Conservation (phyloP, 129 eudicot species). For the Arctium lappa region DNA sequence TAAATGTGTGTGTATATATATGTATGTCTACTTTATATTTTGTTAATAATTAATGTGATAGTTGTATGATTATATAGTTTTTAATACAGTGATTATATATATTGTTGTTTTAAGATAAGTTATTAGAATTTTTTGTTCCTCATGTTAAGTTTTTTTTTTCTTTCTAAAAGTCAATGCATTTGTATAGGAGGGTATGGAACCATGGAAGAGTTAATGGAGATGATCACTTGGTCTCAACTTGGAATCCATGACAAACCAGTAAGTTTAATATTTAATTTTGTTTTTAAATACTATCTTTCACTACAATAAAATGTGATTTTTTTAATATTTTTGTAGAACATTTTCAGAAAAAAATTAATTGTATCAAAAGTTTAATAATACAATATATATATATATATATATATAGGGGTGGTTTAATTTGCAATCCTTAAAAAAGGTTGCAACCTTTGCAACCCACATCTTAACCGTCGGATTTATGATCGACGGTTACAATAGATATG, state of each 20-base stretch:
- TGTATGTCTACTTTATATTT: not conserved
- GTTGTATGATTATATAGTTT: constrained; percentile 7
- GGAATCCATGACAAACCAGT: constrained; percentile 85
- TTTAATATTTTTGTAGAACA: not conserved
- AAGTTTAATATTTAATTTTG: constrained; percentile 8
- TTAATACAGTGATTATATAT: not conserved
- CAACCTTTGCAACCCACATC: too few relatives aligned
- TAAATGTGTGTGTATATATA: not conserved
- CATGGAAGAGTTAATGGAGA: constrained; percentile 72
- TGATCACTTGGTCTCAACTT: constrained; percentile 73
- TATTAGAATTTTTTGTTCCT: not conserved
- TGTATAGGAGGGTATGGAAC: constrained; percentile 74
- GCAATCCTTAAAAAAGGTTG: too few relatives aligned
- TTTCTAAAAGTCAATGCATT: constrained; percentile 17
- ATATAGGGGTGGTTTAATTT: too few relatives aligned
- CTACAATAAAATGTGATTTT: not conserved
- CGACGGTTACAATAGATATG: too few relatives aligned
- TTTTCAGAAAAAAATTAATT: too few relatives aligned
- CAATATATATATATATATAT: too few relatives aligned
- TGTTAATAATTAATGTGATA: constrained; percentile 15
- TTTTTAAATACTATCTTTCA: too few relatives aligned
- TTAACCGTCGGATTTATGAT: too few relatives aligned
- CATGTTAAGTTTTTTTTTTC: not conserved
- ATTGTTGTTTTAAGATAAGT: not conserved
- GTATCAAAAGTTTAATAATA: too few relatives aligned